Base-by-base conservation (phyloP, 2,329 filamentous ascomycete genomes). In the Didymella glomerata region DNA sequence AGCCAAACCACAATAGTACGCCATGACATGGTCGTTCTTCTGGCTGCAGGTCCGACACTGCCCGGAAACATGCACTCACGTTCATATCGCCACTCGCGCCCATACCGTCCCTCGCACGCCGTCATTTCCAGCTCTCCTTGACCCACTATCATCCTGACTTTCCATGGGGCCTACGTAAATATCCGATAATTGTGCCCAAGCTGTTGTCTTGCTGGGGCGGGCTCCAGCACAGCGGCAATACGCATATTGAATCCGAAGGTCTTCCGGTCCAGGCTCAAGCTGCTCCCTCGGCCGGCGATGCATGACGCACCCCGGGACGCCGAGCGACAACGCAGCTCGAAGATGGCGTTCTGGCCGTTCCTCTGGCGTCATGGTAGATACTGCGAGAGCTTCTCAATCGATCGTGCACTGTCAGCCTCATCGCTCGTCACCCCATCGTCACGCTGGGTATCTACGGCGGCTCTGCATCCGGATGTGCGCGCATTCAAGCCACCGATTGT, bases 401-500 rank as follows among this genome's bases (percentile, higher is more conserved):
- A 70, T 73, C 62, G 49, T 59, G 59, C 24, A 61, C 53, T 20
- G 30, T 36, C 50, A 47, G 40, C 55, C 20, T 54, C 7, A 41
- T 49, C 42, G 20, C 13, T 32, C 32, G 18, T 47, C 41, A 44
- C 22, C 40, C 41, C 22, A 36, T 44, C 41, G 14, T 44, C 40
- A 44, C 6, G 24, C 55, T 61, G 55, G 49, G 24, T 25, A 47
- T 46, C 41, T 30, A 25, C 42, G 24, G 34, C 45, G 13, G 48
- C 14, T 49, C 48, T 50, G 22, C 48, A 52, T 16, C 58, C 30
- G 48, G 55, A 38, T 41, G 30, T 24, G 18, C 38, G 25, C 32
- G 51, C 61, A 45, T 63, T 51, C 46, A 44, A 58, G 63, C 70
- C 63, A 74, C 71, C 71, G 71, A 69, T 73, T 60, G 51, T 62